Percentiles rank a stretch among this genome's conserved stretches.
phyloP scores from a whole-genome alignment of 176 grass and related monocot species.

The Rhynchospora pubera region DNA sequence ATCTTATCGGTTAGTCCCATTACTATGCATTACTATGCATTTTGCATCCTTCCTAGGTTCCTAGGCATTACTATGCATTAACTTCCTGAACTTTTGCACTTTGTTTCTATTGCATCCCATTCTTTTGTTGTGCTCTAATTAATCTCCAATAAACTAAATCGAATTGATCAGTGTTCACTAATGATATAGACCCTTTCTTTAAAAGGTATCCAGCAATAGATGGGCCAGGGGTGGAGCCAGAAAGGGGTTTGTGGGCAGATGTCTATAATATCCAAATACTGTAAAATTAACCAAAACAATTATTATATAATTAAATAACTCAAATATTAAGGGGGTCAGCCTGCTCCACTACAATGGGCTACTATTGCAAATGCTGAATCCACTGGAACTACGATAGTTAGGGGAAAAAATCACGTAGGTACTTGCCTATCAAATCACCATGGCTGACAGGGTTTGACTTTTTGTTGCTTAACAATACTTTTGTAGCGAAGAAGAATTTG shows the following conservation, averaged over 20 bases:
- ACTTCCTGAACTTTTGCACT: not conserved
- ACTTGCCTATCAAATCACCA: not conserved
- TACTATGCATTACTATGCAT: no score
- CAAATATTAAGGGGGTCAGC: no score
- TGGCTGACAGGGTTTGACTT: not conserved
- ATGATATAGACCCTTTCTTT: not conserved
- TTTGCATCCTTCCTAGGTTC: no score
- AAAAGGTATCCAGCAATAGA: not conserved
- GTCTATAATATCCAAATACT: no score
- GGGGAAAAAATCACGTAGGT: not conserved
- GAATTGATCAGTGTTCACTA: not conserved
- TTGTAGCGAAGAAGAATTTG: not conserved
- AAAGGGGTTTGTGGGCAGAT: no score
- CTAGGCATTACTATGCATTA: no score
- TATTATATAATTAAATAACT: no score
- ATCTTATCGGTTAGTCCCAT: conserved; percentile 82
- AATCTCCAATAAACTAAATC: no score
- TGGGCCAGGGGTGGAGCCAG: no score
- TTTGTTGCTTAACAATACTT: not conserved
- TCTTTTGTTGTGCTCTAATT: not conserved
- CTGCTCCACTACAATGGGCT: not conserved
- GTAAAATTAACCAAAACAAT: no score
- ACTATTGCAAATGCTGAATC: not conserved
- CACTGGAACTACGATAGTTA: not conserved
- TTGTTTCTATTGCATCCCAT: not conserved